phyloP scores from a whole-genome alignment of 1,284 basidiomycete genomes.

The Pulchroboletus neoregius region DNA sequence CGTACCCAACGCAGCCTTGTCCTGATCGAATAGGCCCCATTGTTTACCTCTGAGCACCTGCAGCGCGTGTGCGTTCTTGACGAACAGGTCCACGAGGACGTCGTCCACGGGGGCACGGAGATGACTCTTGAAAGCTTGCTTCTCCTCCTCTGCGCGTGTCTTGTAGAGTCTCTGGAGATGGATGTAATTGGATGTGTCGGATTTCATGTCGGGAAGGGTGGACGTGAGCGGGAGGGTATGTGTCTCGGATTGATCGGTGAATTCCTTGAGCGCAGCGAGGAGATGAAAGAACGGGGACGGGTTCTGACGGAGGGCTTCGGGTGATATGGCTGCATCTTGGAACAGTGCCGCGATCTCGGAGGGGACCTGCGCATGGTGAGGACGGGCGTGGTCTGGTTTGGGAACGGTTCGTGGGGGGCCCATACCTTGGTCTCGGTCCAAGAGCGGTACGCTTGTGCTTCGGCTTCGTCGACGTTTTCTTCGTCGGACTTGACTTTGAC shows the following conservation, averaged over 20 bases:
- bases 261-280: conserved; percentile 69
- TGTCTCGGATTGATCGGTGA: conserved; percentile 46
- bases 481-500: conserved; percentile 78
- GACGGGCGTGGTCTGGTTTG: background rate
- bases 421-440: conserved; percentile 60
- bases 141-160: conserved; percentile 66
- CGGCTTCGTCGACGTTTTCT: conserved; percentile 95
- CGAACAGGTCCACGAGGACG: conserved; percentile 74
- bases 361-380: conserved; percentile 47
- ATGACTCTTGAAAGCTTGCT: conserved; percentile 48
- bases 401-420: background rate
- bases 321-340: conserved; percentile 46
- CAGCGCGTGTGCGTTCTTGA: conserved; percentile 86
- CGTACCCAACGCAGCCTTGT: conserved; percentile 57
- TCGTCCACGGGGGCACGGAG: conserved; percentile 44
- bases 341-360: conserved; percentile 65
- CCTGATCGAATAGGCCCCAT: conserved; percentile 57
- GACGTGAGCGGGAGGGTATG: conserved; percentile 50
- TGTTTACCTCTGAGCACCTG: conserved; percentile 72
- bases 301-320: conserved; percentile 34
- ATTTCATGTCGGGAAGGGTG: conserved; percentile 94
- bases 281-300: conserved; percentile 82
- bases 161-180: conserved; percentile 78
- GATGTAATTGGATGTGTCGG: conserved; percentile 81
- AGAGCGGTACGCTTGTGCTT: conserved; percentile 73